Conservation (phyloP, 345 rosid genomes). For the Gossypioides kirkii region DNA sequence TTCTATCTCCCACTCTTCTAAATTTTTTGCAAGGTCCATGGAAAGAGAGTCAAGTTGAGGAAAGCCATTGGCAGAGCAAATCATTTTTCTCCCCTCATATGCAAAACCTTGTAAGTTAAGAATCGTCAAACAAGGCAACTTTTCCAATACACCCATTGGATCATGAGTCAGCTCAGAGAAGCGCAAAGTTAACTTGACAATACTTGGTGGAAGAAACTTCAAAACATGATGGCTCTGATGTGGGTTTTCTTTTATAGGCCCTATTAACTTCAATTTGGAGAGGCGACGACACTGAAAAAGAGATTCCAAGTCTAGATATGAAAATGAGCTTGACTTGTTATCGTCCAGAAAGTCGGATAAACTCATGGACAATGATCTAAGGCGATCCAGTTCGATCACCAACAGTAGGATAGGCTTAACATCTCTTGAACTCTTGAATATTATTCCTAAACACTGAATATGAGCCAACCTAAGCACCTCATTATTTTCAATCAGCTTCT, state of each 20-base stretch:
- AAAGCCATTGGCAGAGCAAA: not conserved
- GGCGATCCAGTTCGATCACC: not conserved
- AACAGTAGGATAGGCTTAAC: not conserved
- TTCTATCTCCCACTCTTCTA: constrained; percentile 4
- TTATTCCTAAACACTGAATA: not conserved
- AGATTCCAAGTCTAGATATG: not conserved
- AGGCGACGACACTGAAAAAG: not conserved
- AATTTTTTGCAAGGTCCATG: fast-evolving
- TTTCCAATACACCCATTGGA: not conserved
- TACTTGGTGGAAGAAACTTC: not conserved
- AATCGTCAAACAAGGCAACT: not conserved
- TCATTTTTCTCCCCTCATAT: not conserved
- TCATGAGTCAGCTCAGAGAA: not conserved
- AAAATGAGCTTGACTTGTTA: no score
- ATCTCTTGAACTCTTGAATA: not conserved
- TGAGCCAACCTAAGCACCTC: not conserved
- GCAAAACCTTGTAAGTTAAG: fast-evolving
- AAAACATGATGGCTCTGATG: not conserved
- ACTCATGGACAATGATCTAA: not conserved
- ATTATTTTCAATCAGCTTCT: no score
- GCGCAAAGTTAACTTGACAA: not conserved
- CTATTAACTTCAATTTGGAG: not conserved
- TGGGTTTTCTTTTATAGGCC: not conserved
- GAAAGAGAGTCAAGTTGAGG: not conserved
- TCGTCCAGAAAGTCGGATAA: no score